phyloP scores from a whole-genome alignment of 495 filamentous ascomycete species.

The Collariella sp. region DNA sequence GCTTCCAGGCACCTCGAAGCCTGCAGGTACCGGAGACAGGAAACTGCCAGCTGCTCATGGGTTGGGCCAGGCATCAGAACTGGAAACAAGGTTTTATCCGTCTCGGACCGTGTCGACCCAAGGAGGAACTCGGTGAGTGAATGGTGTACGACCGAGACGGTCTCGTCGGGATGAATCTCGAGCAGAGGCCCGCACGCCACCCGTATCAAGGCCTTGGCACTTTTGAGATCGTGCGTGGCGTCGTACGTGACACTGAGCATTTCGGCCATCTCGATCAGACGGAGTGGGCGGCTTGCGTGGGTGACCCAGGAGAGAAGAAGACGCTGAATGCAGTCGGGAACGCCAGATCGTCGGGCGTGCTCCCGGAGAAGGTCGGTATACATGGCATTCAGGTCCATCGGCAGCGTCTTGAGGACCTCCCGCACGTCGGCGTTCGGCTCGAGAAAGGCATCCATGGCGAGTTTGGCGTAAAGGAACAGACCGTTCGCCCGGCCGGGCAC shows the following conservation, averaged over 20 bases:
- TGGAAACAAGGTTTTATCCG: constrained; percentile 13
- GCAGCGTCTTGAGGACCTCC: constrained; percentile 21
- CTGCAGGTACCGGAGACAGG: constrained; percentile 20
- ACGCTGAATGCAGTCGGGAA: constrained; percentile 34
- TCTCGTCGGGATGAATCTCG: constrained; percentile 43
- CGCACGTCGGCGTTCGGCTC: constrained; percentile 15
- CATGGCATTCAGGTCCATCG: constrained; percentile 36
- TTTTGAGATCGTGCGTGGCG: constrained; percentile 7
- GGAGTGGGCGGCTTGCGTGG: constrained; percentile 42
- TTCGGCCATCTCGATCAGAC: constrained; percentile 42
- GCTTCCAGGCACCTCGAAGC: constrained; percentile 14
- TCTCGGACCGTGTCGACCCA: constrained; percentile 10
- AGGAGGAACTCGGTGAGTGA: constrained; percentile 47
- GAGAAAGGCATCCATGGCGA: constrained; percentile 39
- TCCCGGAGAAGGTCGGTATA: constrained; percentile 38
- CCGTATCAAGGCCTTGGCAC: constrained; percentile 22
- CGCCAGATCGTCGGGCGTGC: constrained; percentile 29
- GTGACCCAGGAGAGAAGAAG: constrained; percentile 41
- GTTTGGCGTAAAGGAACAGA: constrained; percentile 40
- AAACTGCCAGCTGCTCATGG: constrained; percentile 20
- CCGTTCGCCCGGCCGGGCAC: constrained; percentile 25
- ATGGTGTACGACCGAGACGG: constrained; percentile 44
- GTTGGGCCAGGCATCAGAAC: constrained; percentile 22
- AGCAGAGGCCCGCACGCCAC: constrained; percentile 42
- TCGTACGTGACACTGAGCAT: constrained; percentile 25